Base-by-base conservation (phyloP, 2,329 filamentous ascomycete species). In the Stagonosporopsis tanaceti region DNA sequence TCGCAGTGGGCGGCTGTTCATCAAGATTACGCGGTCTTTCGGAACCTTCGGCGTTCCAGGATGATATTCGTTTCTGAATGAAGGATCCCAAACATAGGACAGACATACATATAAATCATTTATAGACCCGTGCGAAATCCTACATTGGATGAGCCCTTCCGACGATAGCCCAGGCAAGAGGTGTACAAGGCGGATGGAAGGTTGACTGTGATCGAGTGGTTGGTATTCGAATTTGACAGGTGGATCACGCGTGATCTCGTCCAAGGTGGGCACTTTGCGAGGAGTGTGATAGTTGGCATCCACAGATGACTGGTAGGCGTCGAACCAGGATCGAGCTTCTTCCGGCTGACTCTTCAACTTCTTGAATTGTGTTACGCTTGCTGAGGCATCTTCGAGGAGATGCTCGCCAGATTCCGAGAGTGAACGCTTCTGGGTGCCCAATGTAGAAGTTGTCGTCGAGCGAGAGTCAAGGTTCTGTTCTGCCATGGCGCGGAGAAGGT, bases 71-170 rank as follows among this genome's bases (percentile, higher is more conserved):
- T 17, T 9, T 2, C 1, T 4, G 3, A 4, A 4, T 7, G 25
- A n/a, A 45, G 11, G 17, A 14, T 20, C 25, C 32, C 50, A 45
- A 6, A 52, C 50, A 17, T 52, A 45, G 2, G 50, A 52, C 24
- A 45, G 32, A 27, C 40, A 45, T 11, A 32, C 22, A 32, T 30
- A 52, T 0, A 14, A 9, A 6, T 1, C 11, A 4, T 20, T 20
- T 6, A 17, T 38, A 1, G 40, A 30, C 8, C 20, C n/a, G 6
- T 52, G 50, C 7, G 15, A 37, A 4, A 52, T 28, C 2, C 2
- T 14, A 17, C 37, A 45, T n/a, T 45, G 41, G 2, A 45, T 2
- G 5, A 28, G 6, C 1, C 34, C 32, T 11, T 52, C 25, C 2
- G 4, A 4, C 2, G 50, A 45, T 4, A 39, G 14, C 11, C 30